phyloP scores from a whole-genome alignment of 176 grass and related monocot species.

The Areca catechu region DNA sequence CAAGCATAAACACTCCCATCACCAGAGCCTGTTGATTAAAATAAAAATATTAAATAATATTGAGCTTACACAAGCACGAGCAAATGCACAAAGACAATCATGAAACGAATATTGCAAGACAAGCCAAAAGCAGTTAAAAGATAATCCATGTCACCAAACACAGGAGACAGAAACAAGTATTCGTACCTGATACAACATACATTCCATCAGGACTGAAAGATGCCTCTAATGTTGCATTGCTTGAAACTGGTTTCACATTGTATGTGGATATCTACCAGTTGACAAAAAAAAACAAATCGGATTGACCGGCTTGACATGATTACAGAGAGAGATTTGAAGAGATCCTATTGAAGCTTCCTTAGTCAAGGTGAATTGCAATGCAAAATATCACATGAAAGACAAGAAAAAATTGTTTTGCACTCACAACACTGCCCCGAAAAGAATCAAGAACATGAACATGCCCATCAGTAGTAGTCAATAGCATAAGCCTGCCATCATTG shows the following conservation, averaged over 20 bases:
- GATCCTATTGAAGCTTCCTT: no score
- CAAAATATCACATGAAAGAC: no score
- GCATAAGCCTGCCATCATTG: slow-evolving; percentile 68
- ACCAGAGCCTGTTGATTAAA: slow-evolving; percentile 57
- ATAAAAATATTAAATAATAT: background rate
- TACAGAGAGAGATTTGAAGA: no score
- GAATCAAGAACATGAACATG: slow-evolving; percentile 88
- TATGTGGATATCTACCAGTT: slow-evolving; percentile 50
- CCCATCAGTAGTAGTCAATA: slow-evolving; percentile 84
- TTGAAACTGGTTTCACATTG: slow-evolving; percentile 78
- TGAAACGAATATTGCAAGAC: no score
- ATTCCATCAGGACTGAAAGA: slow-evolving; percentile 97
- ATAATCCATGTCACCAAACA: background rate
- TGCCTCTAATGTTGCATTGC: slow-evolving; percentile 69
- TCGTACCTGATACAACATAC: slow-evolving; percentile 76
- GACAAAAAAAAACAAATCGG: background rate
- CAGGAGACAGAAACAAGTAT: background rate
- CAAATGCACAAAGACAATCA: no score
- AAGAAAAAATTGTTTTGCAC: slow-evolving; percentile 12
- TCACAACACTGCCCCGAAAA: slow-evolving; percentile 73
- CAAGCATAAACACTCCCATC: slow-evolving; percentile 94
- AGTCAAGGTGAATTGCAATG: no score
- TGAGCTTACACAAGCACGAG: no score
- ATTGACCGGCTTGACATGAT: background rate
- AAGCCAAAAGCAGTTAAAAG: background rate